Percentiles rank a stretch among this genome's conserved stretches.
phyloP scores from a whole-genome alignment of 2,329 filamentous ascomycete genomes.

The Colletotrichum caudatum region DNA sequence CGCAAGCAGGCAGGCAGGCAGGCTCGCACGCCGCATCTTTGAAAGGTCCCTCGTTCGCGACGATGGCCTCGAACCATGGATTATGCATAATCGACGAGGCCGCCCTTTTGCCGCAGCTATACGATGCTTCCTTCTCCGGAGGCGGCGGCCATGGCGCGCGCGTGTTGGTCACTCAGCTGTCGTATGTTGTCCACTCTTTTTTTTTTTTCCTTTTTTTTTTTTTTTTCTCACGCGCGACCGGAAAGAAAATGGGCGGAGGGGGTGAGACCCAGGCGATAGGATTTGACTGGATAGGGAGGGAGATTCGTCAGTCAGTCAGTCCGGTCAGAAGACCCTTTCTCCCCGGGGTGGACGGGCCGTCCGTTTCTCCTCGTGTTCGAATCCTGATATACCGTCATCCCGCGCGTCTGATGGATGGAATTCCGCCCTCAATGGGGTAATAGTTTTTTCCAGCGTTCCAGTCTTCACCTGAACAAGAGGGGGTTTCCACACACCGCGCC shows the following conservation, averaged over 20 bases:
- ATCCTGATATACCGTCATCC: background rate
- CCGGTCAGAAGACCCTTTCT: background rate
- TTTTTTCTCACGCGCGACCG: background rate
- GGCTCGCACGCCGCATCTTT: background rate
- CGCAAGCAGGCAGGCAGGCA: too few species aligned
- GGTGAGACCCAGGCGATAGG: background rate
- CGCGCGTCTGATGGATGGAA: background rate
- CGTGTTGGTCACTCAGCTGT: constrained; percentile 7
- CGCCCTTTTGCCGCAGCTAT: background rate
- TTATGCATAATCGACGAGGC: constrained; percentile 4
- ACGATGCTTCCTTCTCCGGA: constrained; percentile 1
- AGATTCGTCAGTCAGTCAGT: background rate
- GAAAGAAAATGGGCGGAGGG: background rate
- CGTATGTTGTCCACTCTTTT: constrained; percentile 6
- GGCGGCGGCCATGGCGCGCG: background rate
- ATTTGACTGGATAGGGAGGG: background rate
- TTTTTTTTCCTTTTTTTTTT: too few species aligned
- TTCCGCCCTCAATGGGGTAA: background rate
- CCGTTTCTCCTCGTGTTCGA: constrained; percentile 14
- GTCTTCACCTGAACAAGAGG: background rate
- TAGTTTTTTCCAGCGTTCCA: background rate
- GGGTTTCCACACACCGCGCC: background rate
- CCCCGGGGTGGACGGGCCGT: background rate
- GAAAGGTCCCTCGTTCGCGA: background rate
- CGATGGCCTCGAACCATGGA: background rate